Conservation (phyloP, 306 rosid genomes). For the Malus asiatica region DNA sequence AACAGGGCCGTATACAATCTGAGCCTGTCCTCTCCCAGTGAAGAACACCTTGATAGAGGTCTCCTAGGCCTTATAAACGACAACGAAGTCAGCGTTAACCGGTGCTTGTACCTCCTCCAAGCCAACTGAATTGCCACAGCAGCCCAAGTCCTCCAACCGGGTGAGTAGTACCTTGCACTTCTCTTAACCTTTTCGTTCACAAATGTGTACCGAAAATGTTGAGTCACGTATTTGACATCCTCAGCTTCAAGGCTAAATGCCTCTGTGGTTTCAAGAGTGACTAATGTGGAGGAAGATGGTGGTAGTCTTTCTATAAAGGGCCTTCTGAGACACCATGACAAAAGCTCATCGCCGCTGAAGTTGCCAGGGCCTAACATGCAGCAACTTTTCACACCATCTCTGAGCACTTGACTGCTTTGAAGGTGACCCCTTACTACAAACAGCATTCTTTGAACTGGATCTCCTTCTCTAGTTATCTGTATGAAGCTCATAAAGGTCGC, state of each 20-base stretch:
- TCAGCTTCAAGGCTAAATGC: slow-evolving; percentile 79
- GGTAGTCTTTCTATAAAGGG: slow-evolving; percentile 79
- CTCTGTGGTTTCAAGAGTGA: slow-evolving; percentile 75
- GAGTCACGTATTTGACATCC: slow-evolving; percentile 86
- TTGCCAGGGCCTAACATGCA: slow-evolving; percentile 95
- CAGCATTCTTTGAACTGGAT: slow-evolving; percentile 88
- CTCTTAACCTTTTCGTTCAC: slow-evolving; percentile 83
- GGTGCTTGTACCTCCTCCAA: slow-evolving; percentile 74
- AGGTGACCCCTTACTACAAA: slow-evolving; percentile 94
- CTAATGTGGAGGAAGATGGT: slow-evolving; percentile 61
- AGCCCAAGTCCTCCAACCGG: slow-evolving; percentile 97
- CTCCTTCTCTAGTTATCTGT: slow-evolving; percentile 79
- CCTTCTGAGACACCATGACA: slow-evolving; percentile 80
- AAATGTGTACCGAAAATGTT: slow-evolving; percentile 88
- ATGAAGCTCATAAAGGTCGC: background rate
- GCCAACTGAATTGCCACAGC: slow-evolving; percentile 90
- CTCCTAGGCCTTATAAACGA: slow-evolving; percentile 78
- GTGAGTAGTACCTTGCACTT: slow-evolving; percentile 87
- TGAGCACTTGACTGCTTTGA: slow-evolving; percentile 73
- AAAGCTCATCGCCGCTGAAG: slow-evolving; percentile 88
- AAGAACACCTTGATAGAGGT: slow-evolving; percentile 67
- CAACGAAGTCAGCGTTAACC: slow-evolving; percentile 57
- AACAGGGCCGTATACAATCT: slow-evolving; percentile 76
- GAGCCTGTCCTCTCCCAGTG: slow-evolving; percentile 79
- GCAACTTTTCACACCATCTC: slow-evolving; percentile 84